A percentile compares a stretch with the other conserved stretches of the same genome.
These are phyloP conservation scores for Phylloporus sp. DNA, from an alignment of 768 basidiomycete species.

Conservation along the genomic window DNA sequence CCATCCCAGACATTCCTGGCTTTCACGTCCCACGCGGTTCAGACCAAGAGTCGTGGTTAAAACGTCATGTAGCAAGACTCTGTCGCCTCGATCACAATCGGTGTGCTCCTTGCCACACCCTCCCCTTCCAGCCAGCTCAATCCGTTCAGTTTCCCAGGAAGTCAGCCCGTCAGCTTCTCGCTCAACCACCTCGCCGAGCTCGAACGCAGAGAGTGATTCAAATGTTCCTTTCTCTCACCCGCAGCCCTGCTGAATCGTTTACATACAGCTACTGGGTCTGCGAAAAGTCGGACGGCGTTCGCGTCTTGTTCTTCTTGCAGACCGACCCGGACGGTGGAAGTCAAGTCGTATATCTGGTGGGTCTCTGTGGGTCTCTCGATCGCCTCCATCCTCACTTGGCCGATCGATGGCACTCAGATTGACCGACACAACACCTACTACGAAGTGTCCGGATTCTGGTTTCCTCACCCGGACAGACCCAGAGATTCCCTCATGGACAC, in stretches of 20 bases:
- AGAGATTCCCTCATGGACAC: conserved; percentile 67
- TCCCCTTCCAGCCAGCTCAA: conserved; percentile 5
- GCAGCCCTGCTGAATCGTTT: conserved; percentile 13
- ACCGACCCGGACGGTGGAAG: conserved; percentile 47
- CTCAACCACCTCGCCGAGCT: conserved; percentile 64
- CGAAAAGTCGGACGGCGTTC: conserved; percentile 95
- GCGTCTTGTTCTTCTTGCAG: conserved; percentile 79
- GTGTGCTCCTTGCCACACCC: conserved; percentile 34
- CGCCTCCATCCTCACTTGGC: background rate
- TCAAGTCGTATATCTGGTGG: conserved; percentile 72
- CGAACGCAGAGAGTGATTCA: conserved; percentile 71
- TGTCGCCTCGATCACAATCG: conserved; percentile 62
- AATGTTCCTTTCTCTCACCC: background rate
- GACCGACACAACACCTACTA: conserved; percentile 92
- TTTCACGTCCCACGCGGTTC: conserved; percentile 47
- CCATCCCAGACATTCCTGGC: conserved; percentile 72
- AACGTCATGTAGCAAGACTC: conserved; percentile 52
- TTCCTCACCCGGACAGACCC: conserved; percentile 82
- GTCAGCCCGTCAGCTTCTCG: conserved; percentile 91
- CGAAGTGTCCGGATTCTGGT: conserved; percentile 68
- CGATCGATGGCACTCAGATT: conserved; percentile 51
- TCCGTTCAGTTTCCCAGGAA: conserved; percentile 78
- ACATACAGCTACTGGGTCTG: conserved; percentile 92
- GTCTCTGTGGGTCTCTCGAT: conserved; percentile 34
- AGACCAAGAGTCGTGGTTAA: conserved; percentile 63